These are phyloP conservation scores for Sugiyamaella chiloensis DNA, from an alignment of 805 yeast species.

Conservation along the genomic window DNA sequence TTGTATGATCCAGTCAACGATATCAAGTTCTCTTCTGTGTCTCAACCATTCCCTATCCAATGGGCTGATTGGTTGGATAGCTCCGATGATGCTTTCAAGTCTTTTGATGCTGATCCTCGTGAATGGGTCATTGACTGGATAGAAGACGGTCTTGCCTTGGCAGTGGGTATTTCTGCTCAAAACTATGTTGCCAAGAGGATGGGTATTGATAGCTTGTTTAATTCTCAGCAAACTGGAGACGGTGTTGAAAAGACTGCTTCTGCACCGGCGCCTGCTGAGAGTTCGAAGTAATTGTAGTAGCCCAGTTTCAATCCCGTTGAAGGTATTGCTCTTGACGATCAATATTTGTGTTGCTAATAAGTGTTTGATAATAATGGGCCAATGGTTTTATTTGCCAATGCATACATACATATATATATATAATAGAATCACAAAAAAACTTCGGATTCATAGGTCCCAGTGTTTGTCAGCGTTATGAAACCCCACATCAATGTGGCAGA, in stretches of 20 bases:
- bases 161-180: slow-evolving; percentile 87
- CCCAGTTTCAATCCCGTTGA: background rate
- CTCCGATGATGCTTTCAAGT: slow-evolving; percentile 31
- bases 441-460: slow-evolving; percentile 15
- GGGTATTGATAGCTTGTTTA: slow-evolving; percentile 45
- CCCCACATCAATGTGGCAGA: slow-evolving; percentile 63
- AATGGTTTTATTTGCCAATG: too few relatives aligned
- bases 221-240: background rate
- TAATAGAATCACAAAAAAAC: too few relatives aligned
- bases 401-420: too few relatives aligned
- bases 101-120: slow-evolving; percentile 65
- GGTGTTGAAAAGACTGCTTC: too few relatives aligned
- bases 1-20: slow-evolving; percentile 77
- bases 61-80: slow-evolving; percentile 93
- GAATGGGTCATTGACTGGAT: slow-evolving; percentile 82
- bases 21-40: slow-evolving; percentile 66
- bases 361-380: too few relatives aligned
- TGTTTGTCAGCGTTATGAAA: slow-evolving; percentile 37
- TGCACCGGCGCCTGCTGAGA: too few relatives aligned
- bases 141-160: slow-evolving; percentile 69
- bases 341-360: too few relatives aligned
- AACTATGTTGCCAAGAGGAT: slow-evolving; percentile 86
- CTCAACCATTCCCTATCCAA: slow-evolving; percentile 84
- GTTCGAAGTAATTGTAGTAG: background rate
- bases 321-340: background rate